Percentiles rank a stretch among this genome's conserved stretches.
These are phyloP conservation scores for Fusarium keratoplasticum DNA, from an alignment of 2,329 filamentous ascomycete genomes.

Conservation along the genomic window DNA sequence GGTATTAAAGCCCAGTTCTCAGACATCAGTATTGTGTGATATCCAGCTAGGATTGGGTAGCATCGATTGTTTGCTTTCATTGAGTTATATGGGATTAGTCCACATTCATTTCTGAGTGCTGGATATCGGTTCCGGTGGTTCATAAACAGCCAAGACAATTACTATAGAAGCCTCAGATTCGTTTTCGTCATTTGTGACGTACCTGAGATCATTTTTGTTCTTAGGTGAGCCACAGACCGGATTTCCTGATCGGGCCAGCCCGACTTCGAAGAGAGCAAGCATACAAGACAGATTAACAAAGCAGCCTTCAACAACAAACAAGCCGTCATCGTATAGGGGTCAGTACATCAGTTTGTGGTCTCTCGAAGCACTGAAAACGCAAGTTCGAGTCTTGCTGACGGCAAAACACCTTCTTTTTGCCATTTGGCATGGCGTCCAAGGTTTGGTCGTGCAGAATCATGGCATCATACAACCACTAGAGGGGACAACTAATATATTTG, in stretches of 20 bases:
- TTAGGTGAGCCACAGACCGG: not conserved
- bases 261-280: not conserved
- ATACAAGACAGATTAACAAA: not conserved
- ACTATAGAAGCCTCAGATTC: not conserved
- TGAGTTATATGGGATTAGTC: not conserved
- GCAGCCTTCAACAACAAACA: not conserved
- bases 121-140: not conserved
- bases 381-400: slow-evolving; percentile 1
- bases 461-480: not conserved
- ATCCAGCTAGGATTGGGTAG: not conserved
- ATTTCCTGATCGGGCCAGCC: not conserved
- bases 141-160: not conserved
- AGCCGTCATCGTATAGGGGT: slow-evolving; percentile 1
- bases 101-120: not conserved
- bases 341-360: not conserved
- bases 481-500: not conserved
- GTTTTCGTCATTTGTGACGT: not conserved
- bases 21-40: not conserved
- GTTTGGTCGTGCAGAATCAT: not conserved
- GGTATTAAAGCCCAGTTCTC: not conserved
- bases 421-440: not conserved
- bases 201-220: not conserved
- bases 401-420: not conserved
- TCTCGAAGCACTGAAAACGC: not conserved
- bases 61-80: not conserved